These are phyloP conservation scores for Huntiella bhutanensis DNA, from an alignment of 2,329 filamentous ascomycete genomes.

Conservation along the genomic window DNA sequence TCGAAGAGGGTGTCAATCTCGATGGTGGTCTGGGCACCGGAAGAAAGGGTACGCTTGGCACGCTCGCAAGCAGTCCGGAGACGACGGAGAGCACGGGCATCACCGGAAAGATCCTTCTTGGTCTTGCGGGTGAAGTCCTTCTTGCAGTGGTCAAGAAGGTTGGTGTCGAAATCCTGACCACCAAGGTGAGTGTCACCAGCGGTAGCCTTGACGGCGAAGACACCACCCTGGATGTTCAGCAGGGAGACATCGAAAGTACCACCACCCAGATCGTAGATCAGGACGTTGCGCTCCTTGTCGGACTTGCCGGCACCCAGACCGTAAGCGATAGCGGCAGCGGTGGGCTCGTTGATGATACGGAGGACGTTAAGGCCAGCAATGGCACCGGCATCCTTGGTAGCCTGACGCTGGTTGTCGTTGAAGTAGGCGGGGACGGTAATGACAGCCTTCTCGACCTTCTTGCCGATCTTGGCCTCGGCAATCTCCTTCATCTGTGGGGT, in stretches of 20 bases:
- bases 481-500: slow-evolving; percentile 84
- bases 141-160: slow-evolving; percentile 90
- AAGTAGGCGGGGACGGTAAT: slow-evolving; percentile 99
- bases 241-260: slow-evolving; percentile 99
- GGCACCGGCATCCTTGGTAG: slow-evolving; percentile 97
- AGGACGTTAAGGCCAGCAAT: slow-evolving; percentile 96
- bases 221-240: slow-evolving; percentile 95
- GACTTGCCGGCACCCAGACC: slow-evolving; percentile 90
- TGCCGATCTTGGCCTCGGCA: slow-evolving; percentile 92
- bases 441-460: slow-evolving; percentile 97
- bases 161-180: slow-evolving; percentile 92
- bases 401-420: slow-evolving; percentile 99
- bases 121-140: slow-evolving; percentile 81
- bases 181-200: slow-evolving; percentile 94
- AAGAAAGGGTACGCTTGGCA: slow-evolving; percentile 97
- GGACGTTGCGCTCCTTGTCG: slow-evolving; percentile 93
- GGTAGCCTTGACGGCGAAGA: slow-evolving; percentile 97
- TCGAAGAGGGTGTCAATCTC: slow-evolving; percentile 98
- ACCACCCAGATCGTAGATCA: slow-evolving; percentile 99
- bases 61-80: slow-evolving; percentile 96
- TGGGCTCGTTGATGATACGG: slow-evolving; percentile 99
- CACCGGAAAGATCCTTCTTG: slow-evolving; percentile 59
- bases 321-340: slow-evolving; percentile 93
- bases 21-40: slow-evolving; percentile 89
- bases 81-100: slow-evolving; percentile 83